Conservation (phyloP, 2,329 filamentous ascomycete genomes). For the Trichoderma asperellum region DNA sequence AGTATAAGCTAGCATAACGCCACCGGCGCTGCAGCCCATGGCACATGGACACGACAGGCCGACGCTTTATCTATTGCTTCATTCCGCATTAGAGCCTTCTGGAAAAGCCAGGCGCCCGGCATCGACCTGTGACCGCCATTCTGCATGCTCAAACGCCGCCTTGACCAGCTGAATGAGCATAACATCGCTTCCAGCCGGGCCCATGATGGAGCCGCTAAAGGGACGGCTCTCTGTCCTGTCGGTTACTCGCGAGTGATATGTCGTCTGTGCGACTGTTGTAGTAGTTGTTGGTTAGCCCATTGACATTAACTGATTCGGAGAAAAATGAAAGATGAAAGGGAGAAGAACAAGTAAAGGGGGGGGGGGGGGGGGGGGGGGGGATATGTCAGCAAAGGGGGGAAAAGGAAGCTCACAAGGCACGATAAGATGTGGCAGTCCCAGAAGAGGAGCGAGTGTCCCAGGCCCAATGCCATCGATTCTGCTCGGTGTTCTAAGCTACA, state of each 20-base stretch:
- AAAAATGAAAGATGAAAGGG: background rate
- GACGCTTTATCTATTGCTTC: background rate
- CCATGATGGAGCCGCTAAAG: constrained; percentile 40
- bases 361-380: background rate
- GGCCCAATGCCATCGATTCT: constrained; percentile 36
- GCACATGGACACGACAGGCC: constrained; percentile 7
- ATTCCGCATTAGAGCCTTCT: constrained; percentile 19
- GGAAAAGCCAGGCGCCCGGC: constrained; percentile 40
- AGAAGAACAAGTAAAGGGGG: background rate
- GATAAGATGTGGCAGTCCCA: constrained; percentile 40
- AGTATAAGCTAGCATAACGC: constrained; percentile 3
- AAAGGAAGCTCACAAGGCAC: constrained; percentile 41
- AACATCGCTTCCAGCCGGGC: constrained; percentile 36
- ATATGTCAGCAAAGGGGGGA: background rate
- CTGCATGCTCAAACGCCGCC: constrained; percentile 36
- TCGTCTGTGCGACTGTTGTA: constrained; percentile 29
- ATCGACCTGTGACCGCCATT: constrained; percentile 38
- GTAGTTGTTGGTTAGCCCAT: background rate
- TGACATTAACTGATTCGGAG: background rate
- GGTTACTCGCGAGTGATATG: constrained; percentile 40
- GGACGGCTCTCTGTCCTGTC: constrained; percentile 38
- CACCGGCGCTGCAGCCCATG: constrained; percentile 3
- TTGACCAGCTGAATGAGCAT: constrained; percentile 38
- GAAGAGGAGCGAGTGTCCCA: constrained; percentile 37
- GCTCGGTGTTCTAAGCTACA: constrained; percentile 35